phyloP scores from a whole-genome alignment of 2,329 filamentous ascomycete genomes.

The Daldinia eschscholtzii region DNA sequence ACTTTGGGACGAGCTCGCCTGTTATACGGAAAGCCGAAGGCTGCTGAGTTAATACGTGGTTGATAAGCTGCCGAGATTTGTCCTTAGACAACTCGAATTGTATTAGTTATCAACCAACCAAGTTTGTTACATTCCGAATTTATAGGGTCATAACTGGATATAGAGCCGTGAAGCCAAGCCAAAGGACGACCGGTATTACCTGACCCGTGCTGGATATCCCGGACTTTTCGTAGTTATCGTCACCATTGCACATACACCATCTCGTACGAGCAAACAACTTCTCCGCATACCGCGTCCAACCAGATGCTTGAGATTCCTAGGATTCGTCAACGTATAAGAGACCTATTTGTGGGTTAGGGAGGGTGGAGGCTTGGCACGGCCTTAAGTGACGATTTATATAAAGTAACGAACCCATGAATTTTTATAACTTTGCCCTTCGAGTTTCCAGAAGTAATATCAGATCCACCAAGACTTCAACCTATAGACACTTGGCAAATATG shows the following conservation, averaged over 20 bases:
- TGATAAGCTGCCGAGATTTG: conserved; percentile 9
- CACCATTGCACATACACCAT: conserved; percentile 1
- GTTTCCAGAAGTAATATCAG: conserved; percentile 14
- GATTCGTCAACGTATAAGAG: not conserved
- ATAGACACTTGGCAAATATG: conserved; percentile 53
- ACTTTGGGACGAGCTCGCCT: conserved; percentile 9
- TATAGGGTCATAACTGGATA: not conserved
- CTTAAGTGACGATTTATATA: not conserved
- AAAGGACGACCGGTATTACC: not conserved
- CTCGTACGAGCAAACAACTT: not conserved
- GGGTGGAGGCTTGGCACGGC: not conserved
- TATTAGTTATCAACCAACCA: not conserved
- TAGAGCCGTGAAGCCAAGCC: not conserved
- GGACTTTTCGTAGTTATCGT: not conserved
- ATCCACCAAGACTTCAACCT: conserved; percentile 16
- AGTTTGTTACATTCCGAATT: not conserved
- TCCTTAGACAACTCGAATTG: not conserved
- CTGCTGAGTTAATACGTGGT: conserved; percentile 3
- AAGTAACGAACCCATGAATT: conserved; percentile 19
- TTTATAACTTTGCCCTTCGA: conserved; percentile 4
- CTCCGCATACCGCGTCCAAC: not conserved
- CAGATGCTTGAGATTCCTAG: not conserved
- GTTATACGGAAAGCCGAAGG: conserved; percentile 3
- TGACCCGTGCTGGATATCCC: not conserved
- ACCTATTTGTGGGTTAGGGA: not conserved